These are phyloP conservation scores for Melanogaster broomeanus DNA, from an alignment of 768 basidiomycete species.

Conservation along the genomic window DNA sequence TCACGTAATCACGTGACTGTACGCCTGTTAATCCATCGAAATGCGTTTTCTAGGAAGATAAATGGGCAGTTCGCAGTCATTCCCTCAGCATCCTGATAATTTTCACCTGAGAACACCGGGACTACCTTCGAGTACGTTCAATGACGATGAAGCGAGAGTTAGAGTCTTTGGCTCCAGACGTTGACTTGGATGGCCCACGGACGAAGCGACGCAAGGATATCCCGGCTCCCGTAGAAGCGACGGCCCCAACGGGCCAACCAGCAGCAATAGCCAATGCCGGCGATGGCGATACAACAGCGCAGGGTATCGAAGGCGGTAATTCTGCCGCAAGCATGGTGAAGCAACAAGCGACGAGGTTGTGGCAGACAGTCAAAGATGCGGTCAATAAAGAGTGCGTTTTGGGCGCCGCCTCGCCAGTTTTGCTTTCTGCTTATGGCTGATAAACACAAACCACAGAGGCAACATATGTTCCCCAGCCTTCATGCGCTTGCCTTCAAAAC, in stretches of 20 bases:
- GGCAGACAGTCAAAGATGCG: slow-evolving; percentile 80
- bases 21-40: slow-evolving; percentile 18
- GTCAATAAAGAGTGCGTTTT: slow-evolving; percentile 85
- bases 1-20: slow-evolving; percentile 28
- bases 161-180: slow-evolving; percentile 37
- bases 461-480: slow-evolving; percentile 65
- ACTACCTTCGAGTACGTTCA: slow-evolving; percentile 14
- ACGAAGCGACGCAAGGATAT: slow-evolving; percentile 53
- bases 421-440: slow-evolving; percentile 41
- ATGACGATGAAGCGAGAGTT: slow-evolving; percentile 57
- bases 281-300: slow-evolving; percentile 21
- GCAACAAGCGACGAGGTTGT: slow-evolving; percentile 70
- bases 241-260: slow-evolving; percentile 32
- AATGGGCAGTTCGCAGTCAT: slow-evolving; percentile 33
- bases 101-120: slow-evolving; percentile 26
- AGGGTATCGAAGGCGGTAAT: slow-evolving; percentile 21
- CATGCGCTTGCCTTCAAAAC: slow-evolving; percentile 67
- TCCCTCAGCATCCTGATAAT: slow-evolving; percentile 26
- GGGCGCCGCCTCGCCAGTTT: slow-evolving; percentile 40
- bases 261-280: slow-evolving; percentile 34
- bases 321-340: slow-evolving; percentile 43
- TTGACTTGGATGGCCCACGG: slow-evolving; percentile 47
- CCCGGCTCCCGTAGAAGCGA: slow-evolving; percentile 40
- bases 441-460: slow-evolving; percentile 50
- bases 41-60: slow-evolving; percentile 29